Evolutionary conservation across 2,329 filamentous ascomycete species (phyloP).

Genomic region (Rhinocladiella mackenziei): DNA sequence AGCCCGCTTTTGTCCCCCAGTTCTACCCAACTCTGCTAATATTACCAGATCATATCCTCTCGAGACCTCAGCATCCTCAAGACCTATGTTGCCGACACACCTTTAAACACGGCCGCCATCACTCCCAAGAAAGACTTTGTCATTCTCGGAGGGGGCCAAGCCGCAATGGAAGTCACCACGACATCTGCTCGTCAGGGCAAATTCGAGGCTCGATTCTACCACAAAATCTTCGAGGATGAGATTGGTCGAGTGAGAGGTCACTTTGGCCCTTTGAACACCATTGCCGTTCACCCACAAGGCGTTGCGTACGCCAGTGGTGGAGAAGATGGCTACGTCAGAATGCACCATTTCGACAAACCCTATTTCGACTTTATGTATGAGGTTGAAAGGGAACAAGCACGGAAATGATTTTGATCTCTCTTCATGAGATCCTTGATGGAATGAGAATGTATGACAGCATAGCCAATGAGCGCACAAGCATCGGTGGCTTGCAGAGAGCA

Average conservation of each 20-base stretch:
- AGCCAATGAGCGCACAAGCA: no score
- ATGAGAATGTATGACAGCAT: constrained; percentile 1
- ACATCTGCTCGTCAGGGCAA: constrained; percentile 93
- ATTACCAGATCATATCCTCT: constrained; percentile 68
- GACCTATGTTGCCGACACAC: constrained; percentile 86
- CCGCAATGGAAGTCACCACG: constrained; percentile 97
- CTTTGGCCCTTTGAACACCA: constrained; percentile 94
- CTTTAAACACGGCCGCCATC: constrained; percentile 91
- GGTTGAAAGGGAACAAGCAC: constrained; percentile 77
- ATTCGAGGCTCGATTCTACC: constrained; percentile 99
- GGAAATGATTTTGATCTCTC: constrained; percentile 35
- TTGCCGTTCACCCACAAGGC: constrained; percentile 86
- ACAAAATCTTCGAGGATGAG: constrained; percentile 99
- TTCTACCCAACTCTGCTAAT: constrained; percentile 6
- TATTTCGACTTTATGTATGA: constrained; percentile 99
- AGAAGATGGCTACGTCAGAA: constrained; percentile 96
- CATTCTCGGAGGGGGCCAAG: constrained; percentile 95
- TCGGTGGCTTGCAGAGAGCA: no score
- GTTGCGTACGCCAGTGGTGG: constrained; percentile 91
- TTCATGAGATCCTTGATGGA: constrained; percentile 13
- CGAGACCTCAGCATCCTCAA: constrained; percentile 88
- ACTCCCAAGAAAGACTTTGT: constrained; percentile 96
- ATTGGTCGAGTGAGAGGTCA: constrained; percentile 95
- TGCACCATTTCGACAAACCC: constrained; percentile 97
- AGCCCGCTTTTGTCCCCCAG: constrained; percentile 17